A percentile compares a stretch with the other conserved stretches of the same genome.
Evolutionary conservation across 2,329 filamentous ascomycete species (phyloP).

Genomic region (Calonectria honghensis): DNA sequence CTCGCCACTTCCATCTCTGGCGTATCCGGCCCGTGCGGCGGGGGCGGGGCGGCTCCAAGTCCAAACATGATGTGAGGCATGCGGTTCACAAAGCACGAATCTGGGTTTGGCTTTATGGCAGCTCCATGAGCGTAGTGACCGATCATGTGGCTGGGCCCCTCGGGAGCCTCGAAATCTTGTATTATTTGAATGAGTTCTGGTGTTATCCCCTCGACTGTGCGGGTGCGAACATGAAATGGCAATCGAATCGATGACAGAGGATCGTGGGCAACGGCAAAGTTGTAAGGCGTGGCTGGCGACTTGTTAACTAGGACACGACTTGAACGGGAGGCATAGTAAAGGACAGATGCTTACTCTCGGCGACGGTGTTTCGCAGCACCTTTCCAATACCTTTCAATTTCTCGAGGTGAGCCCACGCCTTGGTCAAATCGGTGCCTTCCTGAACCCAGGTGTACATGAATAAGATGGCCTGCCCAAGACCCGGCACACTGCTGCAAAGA

Average conservation of each 20-base stretch:
- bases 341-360: slow-evolving; percentile 4
- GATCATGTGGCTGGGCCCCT: slow-evolving; percentile 31
- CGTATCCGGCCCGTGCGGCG: background rate
- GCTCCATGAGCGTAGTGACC: slow-evolving; percentile 26
- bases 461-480: slow-evolving; percentile 21
- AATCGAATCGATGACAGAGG: slow-evolving; percentile 14
- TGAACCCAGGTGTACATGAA: slow-evolving; percentile 31
- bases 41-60: slow-evolving; percentile 12
- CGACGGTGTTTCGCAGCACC: slow-evolving; percentile 2
- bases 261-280: slow-evolving; percentile 8
- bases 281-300: slow-evolving; percentile 2
- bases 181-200: slow-evolving; percentile 20
- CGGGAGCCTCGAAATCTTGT: slow-evolving; percentile 8
- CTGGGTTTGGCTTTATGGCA: slow-evolving; percentile 2
- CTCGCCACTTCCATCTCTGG: slow-evolving; percentile 22
- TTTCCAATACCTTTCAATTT: slow-evolving; percentile 23
- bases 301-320: background rate
- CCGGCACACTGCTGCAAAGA: slow-evolving; percentile 20
- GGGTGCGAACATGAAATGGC: slow-evolving; percentile 17
- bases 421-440: slow-evolving; percentile 17
- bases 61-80: slow-evolving; percentile 24
- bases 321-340: background rate
- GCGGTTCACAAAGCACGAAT: slow-evolving; percentile 21
- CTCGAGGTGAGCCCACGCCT: slow-evolving; percentile 23
- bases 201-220: slow-evolving; percentile 9